phyloP scores from a whole-genome alignment of 2,329 filamentous ascomycete genomes.

The Claviceps pazoutovae region DNA sequence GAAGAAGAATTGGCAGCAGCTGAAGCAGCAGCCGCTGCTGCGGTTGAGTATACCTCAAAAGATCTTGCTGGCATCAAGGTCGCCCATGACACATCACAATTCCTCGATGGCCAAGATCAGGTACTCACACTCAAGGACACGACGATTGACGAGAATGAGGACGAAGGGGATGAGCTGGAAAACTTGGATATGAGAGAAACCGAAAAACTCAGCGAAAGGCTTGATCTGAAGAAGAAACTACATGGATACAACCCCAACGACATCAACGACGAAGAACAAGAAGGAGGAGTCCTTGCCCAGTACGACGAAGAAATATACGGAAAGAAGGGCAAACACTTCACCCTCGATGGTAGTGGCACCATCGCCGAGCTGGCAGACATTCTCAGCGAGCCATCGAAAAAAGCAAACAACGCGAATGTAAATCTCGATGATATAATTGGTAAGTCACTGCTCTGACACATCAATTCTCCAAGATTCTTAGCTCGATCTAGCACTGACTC shows the following conservation, averaged over 20 bases:
- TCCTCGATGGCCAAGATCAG: slow-evolving; percentile 74
- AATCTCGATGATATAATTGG: slow-evolving; percentile 65
- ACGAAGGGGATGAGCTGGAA: slow-evolving; percentile 81
- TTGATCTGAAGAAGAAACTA: slow-evolving; percentile 82
- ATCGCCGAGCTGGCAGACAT: slow-evolving; percentile 49
- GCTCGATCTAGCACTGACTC: background rate
- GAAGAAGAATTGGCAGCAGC: slow-evolving; percentile 70
- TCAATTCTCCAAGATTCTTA: background rate
- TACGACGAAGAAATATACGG: slow-evolving; percentile 93
- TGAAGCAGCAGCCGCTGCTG: slow-evolving; percentile 50
- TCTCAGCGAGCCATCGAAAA: slow-evolving; percentile 36
- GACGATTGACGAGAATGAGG: slow-evolving; percentile 69
- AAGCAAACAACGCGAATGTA: slow-evolving; percentile 53
- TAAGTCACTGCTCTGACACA: slow-evolving; percentile 16
- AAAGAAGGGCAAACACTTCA: slow-evolving; percentile 81
- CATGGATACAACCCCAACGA: slow-evolving; percentile 77
- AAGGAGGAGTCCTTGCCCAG: slow-evolving; percentile 61
- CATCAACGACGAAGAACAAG: slow-evolving; percentile 46
- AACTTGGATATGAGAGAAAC: slow-evolving; percentile 58
- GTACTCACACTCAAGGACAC: slow-evolving; percentile 90
- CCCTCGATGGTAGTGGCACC: slow-evolving; percentile 64
- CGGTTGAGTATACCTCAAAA: slow-evolving; percentile 60
- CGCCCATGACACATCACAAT: slow-evolving; percentile 69
- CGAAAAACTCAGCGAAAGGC: slow-evolving; percentile 58
- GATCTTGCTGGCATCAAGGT: slow-evolving; percentile 87